Base-by-base conservation (phyloP, 2,329 filamentous ascomycete species). In the Tetracladium maxilliforme region DNA sequence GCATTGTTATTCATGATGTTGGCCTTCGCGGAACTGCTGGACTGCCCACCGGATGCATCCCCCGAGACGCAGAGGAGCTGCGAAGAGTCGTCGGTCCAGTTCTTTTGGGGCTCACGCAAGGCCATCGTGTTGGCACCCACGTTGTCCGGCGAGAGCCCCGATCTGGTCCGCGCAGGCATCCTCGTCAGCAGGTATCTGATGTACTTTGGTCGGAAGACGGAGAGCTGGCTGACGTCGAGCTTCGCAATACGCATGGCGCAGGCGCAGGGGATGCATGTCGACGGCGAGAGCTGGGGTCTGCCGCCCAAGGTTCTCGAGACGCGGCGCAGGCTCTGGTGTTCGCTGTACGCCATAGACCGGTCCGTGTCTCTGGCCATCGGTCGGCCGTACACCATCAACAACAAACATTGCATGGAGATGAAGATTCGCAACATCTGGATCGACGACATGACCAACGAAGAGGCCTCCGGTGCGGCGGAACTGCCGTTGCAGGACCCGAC, bases 201-300 rank as follows among this genome's bases (percentile, higher is more conserved):
- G 13, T 52, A 52, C 24, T 33, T 46, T n/a, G 37, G 48, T 15
- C 42, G 51, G 21, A 43, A 46, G 2, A 41, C 51, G 0, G 52
- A 55, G 30, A 44, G 43, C 5, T 56, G 52, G 52, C 41, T 56
- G 3, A 56, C 52, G 2, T 45, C 44, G 4, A 49, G 50, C 30
- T 54, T 56, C 21, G 52, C 52, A 2, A 50, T 54, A 34, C 48
- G 51, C 10, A 52, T 55, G 46, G 52, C 52, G 5, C 49, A 53
- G 29, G 51, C 49, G 1, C 51, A 56, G 25, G 51, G 52, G 1
- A 53, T 55, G 40, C 52, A 56, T 26, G 48, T 55, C 13, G 52
- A 56, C 30, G 52, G 52, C 6, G 47, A 49, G 28, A 38, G 45
- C 10, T 54, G 49, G 48, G 35, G 46, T 7, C 32, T 56, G 7